phyloP scores from a whole-genome alignment of 1,284 basidiomycete genomes.

The Ceratobasidium sp. region DNA sequence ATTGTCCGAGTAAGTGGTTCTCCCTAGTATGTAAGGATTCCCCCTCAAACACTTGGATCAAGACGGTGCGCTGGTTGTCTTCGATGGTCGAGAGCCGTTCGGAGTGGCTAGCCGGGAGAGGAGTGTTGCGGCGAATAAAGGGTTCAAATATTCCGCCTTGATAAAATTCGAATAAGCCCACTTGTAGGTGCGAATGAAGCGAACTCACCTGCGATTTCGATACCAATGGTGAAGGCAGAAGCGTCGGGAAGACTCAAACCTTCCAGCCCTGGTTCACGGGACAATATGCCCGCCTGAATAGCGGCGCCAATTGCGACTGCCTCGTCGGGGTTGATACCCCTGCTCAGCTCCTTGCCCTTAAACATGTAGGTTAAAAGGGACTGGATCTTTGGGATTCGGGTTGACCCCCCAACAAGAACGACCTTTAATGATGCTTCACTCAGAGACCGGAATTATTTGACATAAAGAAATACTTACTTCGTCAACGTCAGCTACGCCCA shows the following conservation, averaged over 20 bases:
- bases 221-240: conserved; percentile 91
- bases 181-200: too few species aligned
- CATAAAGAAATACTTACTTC: not conserved
- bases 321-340: conserved; percentile 99
- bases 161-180: not conserved
- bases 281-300: conserved; percentile 74
- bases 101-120: conserved; percentile 97
- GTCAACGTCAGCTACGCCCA: conserved; percentile 85
- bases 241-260: too few species aligned
- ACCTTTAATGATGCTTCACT: conserved; percentile 64
- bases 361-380: conserved; percentile 98
- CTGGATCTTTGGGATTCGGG: conserved; percentile 99
- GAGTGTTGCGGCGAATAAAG: conserved; percentile 95
- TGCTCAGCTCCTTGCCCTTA: conserved; percentile 93
- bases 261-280: too few species aligned
- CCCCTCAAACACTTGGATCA: conserved; percentile 81
- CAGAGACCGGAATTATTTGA: too few species aligned
- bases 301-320: conserved; percentile 99
- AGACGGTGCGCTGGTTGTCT: conserved; percentile 98
- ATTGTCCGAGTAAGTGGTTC: conserved; percentile 73
- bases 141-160: conserved; percentile 71
- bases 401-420: conserved; percentile 98
- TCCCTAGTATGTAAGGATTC: conserved; percentile 56
- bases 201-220: conserved; percentile 68
- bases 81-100: conserved; percentile 96